Conservation (phyloP, 345 rosid genomes). For the Balakata baccata region DNA sequence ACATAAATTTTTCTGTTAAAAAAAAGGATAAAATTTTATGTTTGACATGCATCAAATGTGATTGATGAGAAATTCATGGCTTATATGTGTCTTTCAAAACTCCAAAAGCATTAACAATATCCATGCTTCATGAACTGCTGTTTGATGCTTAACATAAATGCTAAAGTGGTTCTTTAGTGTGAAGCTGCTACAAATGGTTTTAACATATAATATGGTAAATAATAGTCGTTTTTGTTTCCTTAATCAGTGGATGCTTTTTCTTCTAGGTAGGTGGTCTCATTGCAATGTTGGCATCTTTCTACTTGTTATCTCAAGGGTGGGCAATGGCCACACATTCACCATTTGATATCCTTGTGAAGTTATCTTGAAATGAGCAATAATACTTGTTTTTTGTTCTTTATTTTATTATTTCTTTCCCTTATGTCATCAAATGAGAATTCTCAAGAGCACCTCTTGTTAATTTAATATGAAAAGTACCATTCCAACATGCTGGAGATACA, state of each 20-base stretch:
- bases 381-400: not conserved
- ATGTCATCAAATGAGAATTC: conserved; percentile 11
- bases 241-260: conserved; percentile 10
- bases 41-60: too few relatives aligned
- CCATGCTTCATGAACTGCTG: too few relatives aligned
- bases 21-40: too few relatives aligned
- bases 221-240: not conserved
- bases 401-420: not conserved
- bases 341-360: conserved; percentile 64
- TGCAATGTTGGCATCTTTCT: conserved; percentile 82
- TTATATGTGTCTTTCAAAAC: too few relatives aligned
- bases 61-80: too few relatives aligned
- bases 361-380: not conserved
- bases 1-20: too few relatives aligned
- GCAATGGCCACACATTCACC: conserved; percentile 81
- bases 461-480: conserved; percentile 64
- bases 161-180: not conserved
- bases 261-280: conserved; percentile 81
- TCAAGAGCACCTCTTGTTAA: conserved; percentile 24
- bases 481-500: conserved; percentile 44
- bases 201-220: not conserved
- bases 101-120: too few relatives aligned
- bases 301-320: conserved; percentile 96
- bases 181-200: not conserved
- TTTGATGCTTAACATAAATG: too few relatives aligned